These are phyloP conservation scores for Jamesozyma piceae DNA, from an alignment of 805 yeast species.

Conservation along the genomic window DNA sequence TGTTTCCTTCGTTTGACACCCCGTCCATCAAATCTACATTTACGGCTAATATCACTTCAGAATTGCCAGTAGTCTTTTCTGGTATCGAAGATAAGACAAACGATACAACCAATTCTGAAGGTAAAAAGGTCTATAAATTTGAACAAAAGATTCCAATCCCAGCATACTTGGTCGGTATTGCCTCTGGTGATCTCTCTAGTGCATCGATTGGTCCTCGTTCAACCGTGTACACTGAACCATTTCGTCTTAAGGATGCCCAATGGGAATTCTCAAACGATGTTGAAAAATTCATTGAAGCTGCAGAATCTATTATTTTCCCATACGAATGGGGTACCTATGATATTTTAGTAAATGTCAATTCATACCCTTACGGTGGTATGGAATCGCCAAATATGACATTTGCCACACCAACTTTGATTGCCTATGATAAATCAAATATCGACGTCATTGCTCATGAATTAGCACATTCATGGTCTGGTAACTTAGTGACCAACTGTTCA, in stretches of 20 bases:
- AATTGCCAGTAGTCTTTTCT: conserved; percentile 62
- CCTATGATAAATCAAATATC: conserved; percentile 77
- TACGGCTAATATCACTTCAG: conserved; percentile 49
- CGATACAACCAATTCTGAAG: not conserved
- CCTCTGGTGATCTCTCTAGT: conserved; percentile 65
- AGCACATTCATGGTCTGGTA: conserved; percentile 91
- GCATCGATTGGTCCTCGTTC: conserved; percentile 81
- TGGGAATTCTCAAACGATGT: conserved; percentile 75
- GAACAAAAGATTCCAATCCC: conserved; percentile 79
- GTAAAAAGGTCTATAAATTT: conserved; percentile 37
- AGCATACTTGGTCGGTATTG: conserved; percentile 72
- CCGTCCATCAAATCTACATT: conserved; percentile 71
- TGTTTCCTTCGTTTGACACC: conserved; percentile 87
- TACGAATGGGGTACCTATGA: conserved; percentile 84
- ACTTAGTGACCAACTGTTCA: conserved; percentile 78
- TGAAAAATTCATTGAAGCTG: conserved; percentile 68
- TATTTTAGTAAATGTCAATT: conserved; percentile 67
- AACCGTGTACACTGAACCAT: conserved; percentile 69
- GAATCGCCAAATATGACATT: conserved; percentile 88
- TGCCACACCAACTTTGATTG: conserved; percentile 79
- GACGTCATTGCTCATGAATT: conserved; percentile 89
- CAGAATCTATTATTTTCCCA: conserved; percentile 60
- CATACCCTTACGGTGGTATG: conserved; percentile 88
- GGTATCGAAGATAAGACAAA: conserved; percentile 38
- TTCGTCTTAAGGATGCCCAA: conserved; percentile 54